A percentile compares a stretch with the other conserved stretches of the same genome.
These are phyloP conservation scores for Calonectria crousiana DNA, from an alignment of 2,329 filamentous ascomycete species.

Conservation along the genomic window DNA sequence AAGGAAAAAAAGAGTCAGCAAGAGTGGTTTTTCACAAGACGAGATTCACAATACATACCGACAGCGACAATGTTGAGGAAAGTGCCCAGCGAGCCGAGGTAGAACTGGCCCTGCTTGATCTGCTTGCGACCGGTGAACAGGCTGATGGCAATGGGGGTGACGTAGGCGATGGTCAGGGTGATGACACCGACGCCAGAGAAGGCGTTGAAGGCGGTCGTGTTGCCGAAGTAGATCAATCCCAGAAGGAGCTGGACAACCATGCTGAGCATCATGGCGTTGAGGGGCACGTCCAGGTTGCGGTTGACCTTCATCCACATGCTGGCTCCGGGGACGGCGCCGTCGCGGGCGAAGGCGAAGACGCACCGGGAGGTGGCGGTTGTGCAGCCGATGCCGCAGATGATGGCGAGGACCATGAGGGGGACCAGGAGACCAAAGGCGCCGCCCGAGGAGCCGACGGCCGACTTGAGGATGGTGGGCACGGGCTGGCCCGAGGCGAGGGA, in stretches of 20 bases:
- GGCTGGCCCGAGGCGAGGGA: slow-evolving; percentile 65
- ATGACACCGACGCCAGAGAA: slow-evolving; percentile 80
- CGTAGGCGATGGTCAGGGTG: slow-evolving; percentile 76
- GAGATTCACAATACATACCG: slow-evolving; percentile 58
- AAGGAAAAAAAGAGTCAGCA: slow-evolving; percentile 31
- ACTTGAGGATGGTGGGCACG: slow-evolving; percentile 73
- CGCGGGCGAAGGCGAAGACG: slow-evolving; percentile 78
- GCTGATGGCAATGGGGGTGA: slow-evolving; percentile 74
- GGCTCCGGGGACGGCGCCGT: slow-evolving; percentile 76
- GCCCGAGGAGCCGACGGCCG: slow-evolving; percentile 70
- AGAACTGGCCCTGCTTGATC: slow-evolving; percentile 68
- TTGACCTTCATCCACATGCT: slow-evolving; percentile 72
- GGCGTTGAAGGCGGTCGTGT: slow-evolving; percentile 77
- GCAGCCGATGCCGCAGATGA: slow-evolving; percentile 77
- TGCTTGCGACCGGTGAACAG: slow-evolving; percentile 71
- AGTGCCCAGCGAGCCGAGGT: slow-evolving; percentile 71
- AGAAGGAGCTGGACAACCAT: slow-evolving; percentile 74
- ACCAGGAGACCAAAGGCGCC: slow-evolving; percentile 73
- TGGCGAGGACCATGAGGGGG: slow-evolving; percentile 73
- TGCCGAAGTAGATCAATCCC: slow-evolving; percentile 78
- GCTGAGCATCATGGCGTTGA: slow-evolving; percentile 80
- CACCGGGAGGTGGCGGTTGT: slow-evolving; percentile 76
- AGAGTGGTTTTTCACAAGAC: not conserved
- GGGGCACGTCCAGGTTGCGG: slow-evolving; percentile 70
- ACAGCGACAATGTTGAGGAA: slow-evolving; percentile 75